Evolutionary conservation across 352 stramenopile genomes (phyloP).

Genomic region (Pythium aphanidermatum): DNA sequence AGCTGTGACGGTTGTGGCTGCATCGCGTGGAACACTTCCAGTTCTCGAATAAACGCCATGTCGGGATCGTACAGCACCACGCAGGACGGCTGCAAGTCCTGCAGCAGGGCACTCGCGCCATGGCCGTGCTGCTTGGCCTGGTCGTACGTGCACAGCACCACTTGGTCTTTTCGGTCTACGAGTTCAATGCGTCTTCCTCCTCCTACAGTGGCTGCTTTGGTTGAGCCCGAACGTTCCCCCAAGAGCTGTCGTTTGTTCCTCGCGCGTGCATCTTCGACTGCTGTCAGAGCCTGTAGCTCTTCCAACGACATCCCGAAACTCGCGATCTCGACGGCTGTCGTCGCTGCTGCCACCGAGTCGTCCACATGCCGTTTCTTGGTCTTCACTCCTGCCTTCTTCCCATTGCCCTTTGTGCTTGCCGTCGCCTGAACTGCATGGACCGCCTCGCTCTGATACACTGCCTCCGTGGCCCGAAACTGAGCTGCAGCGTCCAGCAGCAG

Average conservation of each 20-base stretch:
- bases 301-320: slow-evolving; percentile 70
- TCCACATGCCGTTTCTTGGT: slow-evolving; percentile 23
- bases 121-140: slow-evolving; percentile 60
- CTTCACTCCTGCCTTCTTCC: background rate
- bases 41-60: slow-evolving; percentile 91
- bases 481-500: slow-evolving; percentile 46
- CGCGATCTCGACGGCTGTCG: slow-evolving; percentile 32
- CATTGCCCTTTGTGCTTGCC: background rate
- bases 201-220: too few species aligned
- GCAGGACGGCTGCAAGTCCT: slow-evolving; percentile 87
- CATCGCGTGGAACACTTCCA: slow-evolving; percentile 91
- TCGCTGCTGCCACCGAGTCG: background rate
- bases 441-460: slow-evolving; percentile 25
- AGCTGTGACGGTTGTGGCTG: slow-evolving; percentile 26
- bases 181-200: slow-evolving; percentile 34
- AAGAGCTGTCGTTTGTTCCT: slow-evolving; percentile 17
- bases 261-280: slow-evolving; percentile 14
- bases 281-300: slow-evolving; percentile 47
- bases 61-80: slow-evolving; percentile 96
- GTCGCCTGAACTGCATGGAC: background rate
- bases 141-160: slow-evolving; percentile 77
- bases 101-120: slow-evolving; percentile 61
- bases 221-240: too few species aligned
- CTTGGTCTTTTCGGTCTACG: slow-evolving; percentile 36
- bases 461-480: slow-evolving; percentile 39